Percentiles rank a stretch among this genome's conserved stretches.
These are phyloP conservation scores for Arbutus unedo DNA, from an alignment of 148 eudicot species.

Conservation along the genomic window DNA sequence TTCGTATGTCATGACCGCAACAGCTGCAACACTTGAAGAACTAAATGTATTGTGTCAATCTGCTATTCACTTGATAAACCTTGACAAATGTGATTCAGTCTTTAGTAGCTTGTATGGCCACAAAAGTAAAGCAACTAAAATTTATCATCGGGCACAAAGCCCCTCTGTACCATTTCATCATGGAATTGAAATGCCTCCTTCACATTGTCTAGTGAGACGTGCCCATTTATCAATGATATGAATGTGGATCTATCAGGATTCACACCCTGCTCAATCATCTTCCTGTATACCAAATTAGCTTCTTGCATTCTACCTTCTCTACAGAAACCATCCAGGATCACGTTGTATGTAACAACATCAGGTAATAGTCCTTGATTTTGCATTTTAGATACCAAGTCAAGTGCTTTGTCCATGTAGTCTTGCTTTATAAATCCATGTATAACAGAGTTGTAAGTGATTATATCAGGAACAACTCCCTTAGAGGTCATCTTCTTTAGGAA, in stretches of 20 bases:
- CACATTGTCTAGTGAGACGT: constrained; percentile 60
- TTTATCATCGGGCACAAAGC: constrained; percentile 78
- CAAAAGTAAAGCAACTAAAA: constrained; percentile 29
- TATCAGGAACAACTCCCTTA: constrained; percentile 51
- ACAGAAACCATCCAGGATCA: constrained; percentile 64
- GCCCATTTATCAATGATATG: constrained; percentile 62
- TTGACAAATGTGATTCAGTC: background rate
- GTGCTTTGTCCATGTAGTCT: constrained; percentile 59
- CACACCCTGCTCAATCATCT: constrained; percentile 63
- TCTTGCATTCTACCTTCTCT: constrained; percentile 67
- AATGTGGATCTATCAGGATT: constrained; percentile 67
- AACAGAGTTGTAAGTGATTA: constrained; percentile 66
- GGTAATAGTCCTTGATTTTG: constrained; percentile 57
- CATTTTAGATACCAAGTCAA: constrained; percentile 59
- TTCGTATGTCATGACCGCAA: background rate
- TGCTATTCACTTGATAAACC: background rate
- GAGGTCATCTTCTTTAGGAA: constrained; percentile 43
- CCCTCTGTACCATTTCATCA: constrained; percentile 76
- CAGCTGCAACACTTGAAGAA: background rate
- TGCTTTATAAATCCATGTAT: constrained; percentile 65
- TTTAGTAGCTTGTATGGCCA: background rate
- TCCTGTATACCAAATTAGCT: constrained; percentile 45
- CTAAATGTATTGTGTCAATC: background rate
- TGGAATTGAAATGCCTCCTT: constrained; percentile 74
- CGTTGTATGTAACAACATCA: constrained; percentile 64